These are phyloP conservation scores for Isoetes taiwanensis DNA, from an alignment of 75 land plant genomes.

Conservation along the genomic window DNA sequence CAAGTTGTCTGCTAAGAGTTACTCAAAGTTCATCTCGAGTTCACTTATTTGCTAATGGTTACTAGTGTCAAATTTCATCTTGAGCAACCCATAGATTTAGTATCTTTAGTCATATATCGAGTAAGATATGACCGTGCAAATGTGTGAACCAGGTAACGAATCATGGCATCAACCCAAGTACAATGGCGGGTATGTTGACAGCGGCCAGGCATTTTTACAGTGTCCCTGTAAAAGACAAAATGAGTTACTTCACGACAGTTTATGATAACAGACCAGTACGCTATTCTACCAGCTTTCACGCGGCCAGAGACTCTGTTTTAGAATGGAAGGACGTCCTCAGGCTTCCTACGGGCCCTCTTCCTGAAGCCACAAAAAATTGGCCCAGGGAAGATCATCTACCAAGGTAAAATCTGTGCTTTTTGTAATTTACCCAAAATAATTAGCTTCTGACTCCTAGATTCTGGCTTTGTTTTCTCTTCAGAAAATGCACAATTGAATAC, in stretches of 20 bases:
- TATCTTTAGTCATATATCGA: too few species aligned
- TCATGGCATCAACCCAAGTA: not conserved
- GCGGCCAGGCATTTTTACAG: conserved; percentile 1
- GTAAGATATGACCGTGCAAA: too few species aligned
- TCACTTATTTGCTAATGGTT: too few species aligned
- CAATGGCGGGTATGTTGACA: not conserved
- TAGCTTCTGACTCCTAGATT: too few species aligned
- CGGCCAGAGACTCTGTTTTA: not conserved
- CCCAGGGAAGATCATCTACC: not conserved
- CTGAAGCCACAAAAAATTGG: not conserved
- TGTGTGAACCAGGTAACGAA: conserved; percentile 2
- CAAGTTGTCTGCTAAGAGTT: too few species aligned
- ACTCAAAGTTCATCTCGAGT: too few species aligned
- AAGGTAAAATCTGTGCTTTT: too few species aligned
- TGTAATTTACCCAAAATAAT: too few species aligned
- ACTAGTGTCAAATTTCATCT: too few species aligned
- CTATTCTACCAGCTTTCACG: conserved; percentile 1
- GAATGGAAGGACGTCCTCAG: conserved; percentile 9
- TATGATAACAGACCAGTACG: not conserved
- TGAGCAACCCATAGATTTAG: too few species aligned
- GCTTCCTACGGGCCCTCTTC: not conserved
- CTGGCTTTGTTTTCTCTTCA: too few species aligned
- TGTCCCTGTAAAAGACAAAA: conserved; percentile 4
- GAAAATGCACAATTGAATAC: not conserved
- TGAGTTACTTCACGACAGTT: not conserved